Conservation (phyloP, 106 monocot genomes). For the Posidonia australis region DNA sequence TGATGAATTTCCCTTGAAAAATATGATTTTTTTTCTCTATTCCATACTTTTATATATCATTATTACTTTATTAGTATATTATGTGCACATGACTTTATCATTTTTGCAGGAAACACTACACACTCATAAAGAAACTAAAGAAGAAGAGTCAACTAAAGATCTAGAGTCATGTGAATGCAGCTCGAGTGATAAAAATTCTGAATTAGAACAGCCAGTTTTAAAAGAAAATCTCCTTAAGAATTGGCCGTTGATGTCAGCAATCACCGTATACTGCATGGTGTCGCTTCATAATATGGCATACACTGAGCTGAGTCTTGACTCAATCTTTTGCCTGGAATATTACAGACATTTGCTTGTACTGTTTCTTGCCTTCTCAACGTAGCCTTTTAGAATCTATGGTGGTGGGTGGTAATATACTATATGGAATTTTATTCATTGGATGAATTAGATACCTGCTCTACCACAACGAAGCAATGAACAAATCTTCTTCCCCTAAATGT, state of each 20-base stretch:
- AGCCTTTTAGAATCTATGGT: too few relatives aligned
- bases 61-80: neutral
- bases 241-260: slow-evolving; percentile 52
- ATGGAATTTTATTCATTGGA: too few relatives aligned
- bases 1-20: too few relatives aligned
- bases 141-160: slow-evolving; percentile 1
- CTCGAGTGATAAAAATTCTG: neutral
- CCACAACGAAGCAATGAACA: too few relatives aligned
- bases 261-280: slow-evolving; percentile 43
- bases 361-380: too few relatives aligned
- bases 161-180: neutral
- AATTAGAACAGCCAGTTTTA: neutral
- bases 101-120: slow-evolving; percentile 62
- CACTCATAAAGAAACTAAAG: slow-evolving; percentile 22
- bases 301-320: slow-evolving; percentile 32
- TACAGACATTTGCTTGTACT: neutral
- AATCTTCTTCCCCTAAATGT: too few relatives aligned
- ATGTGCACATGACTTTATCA: neutral
- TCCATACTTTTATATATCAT: neutral
- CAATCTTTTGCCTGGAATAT: neutral
- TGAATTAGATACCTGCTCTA: too few relatives aligned
- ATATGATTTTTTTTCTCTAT: too few relatives aligned
- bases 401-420: too few relatives aligned
- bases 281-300: slow-evolving; percentile 55
- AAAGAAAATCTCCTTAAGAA: slow-evolving; percentile 35